These are phyloP conservation scores for Gossypium trilobum DNA, from an alignment of 441 rosid genomes.

Conservation along the genomic window DNA sequence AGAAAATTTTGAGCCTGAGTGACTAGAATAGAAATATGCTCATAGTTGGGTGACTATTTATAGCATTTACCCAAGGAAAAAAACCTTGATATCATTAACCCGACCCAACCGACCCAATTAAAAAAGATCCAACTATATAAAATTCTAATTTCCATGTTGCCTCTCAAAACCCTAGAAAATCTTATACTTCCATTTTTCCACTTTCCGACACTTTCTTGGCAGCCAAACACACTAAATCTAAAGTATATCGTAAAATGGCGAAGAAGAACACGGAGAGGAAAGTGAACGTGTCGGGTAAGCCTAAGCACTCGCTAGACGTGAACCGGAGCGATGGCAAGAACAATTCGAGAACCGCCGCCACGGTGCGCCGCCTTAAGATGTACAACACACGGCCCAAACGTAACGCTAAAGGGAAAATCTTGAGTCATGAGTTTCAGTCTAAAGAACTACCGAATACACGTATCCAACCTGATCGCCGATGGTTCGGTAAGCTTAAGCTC, in stretches of 20 bases:
- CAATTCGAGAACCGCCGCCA: conserved; percentile 50
- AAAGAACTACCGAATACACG: conserved; percentile 65
- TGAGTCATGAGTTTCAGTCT: conserved; percentile 67
- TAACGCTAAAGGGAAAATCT: conserved; percentile 40
- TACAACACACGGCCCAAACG: conserved; percentile 55
- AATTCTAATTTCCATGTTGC: background rate
- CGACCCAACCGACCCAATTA: background rate
- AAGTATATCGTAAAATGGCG: conserved; percentile 30
- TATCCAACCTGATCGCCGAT: conserved; percentile 76
- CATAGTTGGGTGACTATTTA: too few relatives aligned
- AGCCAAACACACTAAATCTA: background rate
- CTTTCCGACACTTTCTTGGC: background rate
- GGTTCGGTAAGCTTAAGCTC: conserved; percentile 52
- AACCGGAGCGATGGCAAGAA: conserved; percentile 55
- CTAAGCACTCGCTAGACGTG: conserved; percentile 76
- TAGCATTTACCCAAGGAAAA: too few relatives aligned
- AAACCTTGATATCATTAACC: background rate
- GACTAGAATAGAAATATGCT: too few relatives aligned
- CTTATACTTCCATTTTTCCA: background rate
- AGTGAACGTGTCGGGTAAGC: conserved; percentile 63
- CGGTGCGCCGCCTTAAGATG: conserved; percentile 85
- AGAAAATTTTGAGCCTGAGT: too few relatives aligned
- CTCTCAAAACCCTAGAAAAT: background rate
- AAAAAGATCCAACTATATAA: background rate
- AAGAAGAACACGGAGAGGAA: conserved; percentile 54